Evolutionary conservation across 768 basidiomycete genomes (phyloP).

Genomic region (Lentinula aciculospora): DNA sequence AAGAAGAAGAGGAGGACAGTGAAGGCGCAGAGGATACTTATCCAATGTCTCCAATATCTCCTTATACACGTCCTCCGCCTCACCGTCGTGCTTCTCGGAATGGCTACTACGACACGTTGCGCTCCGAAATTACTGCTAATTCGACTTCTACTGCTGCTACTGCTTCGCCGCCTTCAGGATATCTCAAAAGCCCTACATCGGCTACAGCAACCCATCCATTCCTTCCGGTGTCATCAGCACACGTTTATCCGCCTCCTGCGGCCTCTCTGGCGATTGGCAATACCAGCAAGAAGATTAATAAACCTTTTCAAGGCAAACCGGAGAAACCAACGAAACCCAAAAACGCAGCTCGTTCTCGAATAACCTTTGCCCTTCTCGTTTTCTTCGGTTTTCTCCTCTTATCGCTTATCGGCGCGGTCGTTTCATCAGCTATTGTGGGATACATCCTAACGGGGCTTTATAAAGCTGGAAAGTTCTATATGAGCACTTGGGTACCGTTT

Average conservation of each 20-base stretch:
- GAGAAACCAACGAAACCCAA: conserved; percentile 19
- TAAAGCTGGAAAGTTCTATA: conserved; percentile 37
- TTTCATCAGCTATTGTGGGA: conserved; percentile 41
- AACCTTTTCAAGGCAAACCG: conserved; percentile 9
- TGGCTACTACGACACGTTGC: not conserved
- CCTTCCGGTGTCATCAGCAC: not conserved
- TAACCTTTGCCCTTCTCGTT: conserved; percentile 42
- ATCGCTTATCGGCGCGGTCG: conserved; percentile 39
- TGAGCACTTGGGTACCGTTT: conserved; percentile 28
- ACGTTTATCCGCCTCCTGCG: conserved; percentile 11
- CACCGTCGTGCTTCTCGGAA: not conserved
- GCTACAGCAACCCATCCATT: not conserved
- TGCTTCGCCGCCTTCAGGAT: not conserved
- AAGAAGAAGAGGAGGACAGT: not conserved
- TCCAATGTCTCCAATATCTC: not conserved
- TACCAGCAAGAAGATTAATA: too few species aligned
- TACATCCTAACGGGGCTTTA: conserved; percentile 40
- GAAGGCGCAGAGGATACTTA: not conserved
- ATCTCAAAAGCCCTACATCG: not conserved
- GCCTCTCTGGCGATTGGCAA: conserved; percentile 8
- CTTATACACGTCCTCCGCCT: not conserved
- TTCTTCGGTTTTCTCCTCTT: conserved; percentile 34
- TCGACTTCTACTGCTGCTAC: not conserved
- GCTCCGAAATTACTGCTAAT: not conserved
- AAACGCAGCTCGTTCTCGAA: conserved; percentile 34